These are phyloP conservation scores for Xylaria sp. DNA, from an alignment of 2,329 filamentous ascomycete genomes.

Conservation along the genomic window DNA sequence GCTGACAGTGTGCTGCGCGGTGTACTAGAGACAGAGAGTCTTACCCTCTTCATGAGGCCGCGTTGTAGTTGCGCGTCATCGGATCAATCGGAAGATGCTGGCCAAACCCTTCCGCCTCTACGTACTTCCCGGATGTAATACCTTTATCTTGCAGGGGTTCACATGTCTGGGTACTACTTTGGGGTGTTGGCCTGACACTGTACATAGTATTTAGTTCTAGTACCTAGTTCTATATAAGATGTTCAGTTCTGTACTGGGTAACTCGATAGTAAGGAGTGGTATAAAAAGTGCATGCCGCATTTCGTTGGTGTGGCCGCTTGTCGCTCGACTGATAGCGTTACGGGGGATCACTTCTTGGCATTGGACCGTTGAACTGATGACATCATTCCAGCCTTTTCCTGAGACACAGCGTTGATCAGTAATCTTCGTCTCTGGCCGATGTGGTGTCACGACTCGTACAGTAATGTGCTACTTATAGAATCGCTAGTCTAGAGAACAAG, in stretches of 20 bases:
- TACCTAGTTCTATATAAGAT: too few relatives aligned
- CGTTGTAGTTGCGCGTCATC: not conserved
- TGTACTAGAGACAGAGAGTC: not conserved
- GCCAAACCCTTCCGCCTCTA: not conserved
- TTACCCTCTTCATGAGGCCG: not conserved
- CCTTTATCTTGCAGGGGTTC: too few relatives aligned
- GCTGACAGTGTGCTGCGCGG: not conserved
- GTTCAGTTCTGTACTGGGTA: too few relatives aligned
- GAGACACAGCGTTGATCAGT: not conserved
- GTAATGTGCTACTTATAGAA: too few relatives aligned
- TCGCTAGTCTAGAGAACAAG: too few relatives aligned
- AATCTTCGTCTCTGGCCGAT: too few relatives aligned
- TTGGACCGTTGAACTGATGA: not conserved
- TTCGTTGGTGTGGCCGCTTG: not conserved
- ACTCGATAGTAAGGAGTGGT: too few relatives aligned
- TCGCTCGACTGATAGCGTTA: not conserved
- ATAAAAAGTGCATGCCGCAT: not conserved
- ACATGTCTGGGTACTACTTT: too few relatives aligned
- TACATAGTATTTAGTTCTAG: too few relatives aligned
- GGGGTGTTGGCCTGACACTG: too few relatives aligned
- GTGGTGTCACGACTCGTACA: too few relatives aligned
- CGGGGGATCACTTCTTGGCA: not conserved
- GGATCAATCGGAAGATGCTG: not conserved
- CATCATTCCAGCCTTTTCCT: not conserved
- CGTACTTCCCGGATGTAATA: too few relatives aligned